Evolutionary conservation across 345 rosid species (phyloP).

Genomic region (Hypericum perforatum): DNA sequence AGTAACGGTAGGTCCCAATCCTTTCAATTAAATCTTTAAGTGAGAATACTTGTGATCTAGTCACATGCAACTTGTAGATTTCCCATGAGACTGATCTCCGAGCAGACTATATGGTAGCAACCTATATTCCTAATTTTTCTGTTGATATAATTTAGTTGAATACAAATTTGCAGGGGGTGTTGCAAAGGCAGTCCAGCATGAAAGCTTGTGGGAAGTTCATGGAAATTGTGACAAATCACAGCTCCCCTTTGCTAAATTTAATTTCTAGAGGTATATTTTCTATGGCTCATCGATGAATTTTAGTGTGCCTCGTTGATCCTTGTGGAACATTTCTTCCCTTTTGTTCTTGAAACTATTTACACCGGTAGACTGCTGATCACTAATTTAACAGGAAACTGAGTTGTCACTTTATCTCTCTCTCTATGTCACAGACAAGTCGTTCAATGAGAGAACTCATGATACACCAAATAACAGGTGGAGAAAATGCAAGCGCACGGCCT

Average conservation of each 20-base stretch:
- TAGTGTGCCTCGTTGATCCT: no score
- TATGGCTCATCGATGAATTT: no score
- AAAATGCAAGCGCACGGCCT: conserved; percentile 72
- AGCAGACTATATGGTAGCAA: not conserved
- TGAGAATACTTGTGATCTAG: not conserved
- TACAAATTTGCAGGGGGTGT: conserved; percentile 50
- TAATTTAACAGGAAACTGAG: conserved; percentile 3
- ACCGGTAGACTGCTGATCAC: not conserved
- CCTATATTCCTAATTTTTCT: conserved; percentile 5
- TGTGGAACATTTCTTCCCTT: no score
- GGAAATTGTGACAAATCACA: conserved; percentile 18
- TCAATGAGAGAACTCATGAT: conserved; percentile 49
- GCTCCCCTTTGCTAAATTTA: conserved; percentile 18
- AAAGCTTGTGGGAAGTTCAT: conserved; percentile 37
- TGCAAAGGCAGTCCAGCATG: conserved; percentile 81
- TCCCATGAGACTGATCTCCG: not conserved
- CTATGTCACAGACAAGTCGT: conserved; percentile 44
- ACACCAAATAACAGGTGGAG: conserved; percentile 73
- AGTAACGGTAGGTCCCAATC: conserved; percentile 33
- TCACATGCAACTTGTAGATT: no score
- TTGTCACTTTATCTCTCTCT: not conserved
- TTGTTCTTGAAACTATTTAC: no score
- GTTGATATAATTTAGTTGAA: conserved; percentile 11
- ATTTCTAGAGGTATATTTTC: conserved; percentile 15
- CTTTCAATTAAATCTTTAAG: not conserved